These are phyloP conservation scores for Daldinia concentrica DNA, from an alignment of 495 filamentous ascomycete species.

Conservation along the genomic window DNA sequence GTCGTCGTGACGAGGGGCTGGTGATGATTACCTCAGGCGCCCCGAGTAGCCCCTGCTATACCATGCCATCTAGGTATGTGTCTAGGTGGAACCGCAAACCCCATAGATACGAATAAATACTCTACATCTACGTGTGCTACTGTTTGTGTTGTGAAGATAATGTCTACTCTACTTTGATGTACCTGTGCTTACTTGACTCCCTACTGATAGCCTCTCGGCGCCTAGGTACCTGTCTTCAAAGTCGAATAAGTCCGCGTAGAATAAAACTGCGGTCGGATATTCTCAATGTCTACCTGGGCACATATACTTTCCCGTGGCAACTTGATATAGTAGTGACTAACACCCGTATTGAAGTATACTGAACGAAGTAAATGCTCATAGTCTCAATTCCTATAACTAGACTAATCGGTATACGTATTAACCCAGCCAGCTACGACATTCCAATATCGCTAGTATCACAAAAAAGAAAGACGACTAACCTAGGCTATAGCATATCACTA, in stretches of 20 bases:
- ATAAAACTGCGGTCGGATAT: neutral
- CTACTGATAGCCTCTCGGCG: too few relatives aligned
- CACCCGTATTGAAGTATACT: neutral
- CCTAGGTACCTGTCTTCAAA: neutral
- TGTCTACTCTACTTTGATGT: too few relatives aligned
- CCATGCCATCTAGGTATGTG: neutral
- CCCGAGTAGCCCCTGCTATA: neutral
- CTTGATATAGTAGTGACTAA: neutral
- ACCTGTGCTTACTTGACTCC: too few relatives aligned
- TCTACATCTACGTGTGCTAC: neutral
- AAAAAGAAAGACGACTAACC: too few relatives aligned
- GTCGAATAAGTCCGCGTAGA: neutral
- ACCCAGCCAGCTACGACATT: too few relatives aligned
- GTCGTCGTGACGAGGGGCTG: neutral
- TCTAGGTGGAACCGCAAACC: slow-evolving; percentile 1
- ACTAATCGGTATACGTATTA: too few relatives aligned
- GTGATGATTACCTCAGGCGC: neutral
- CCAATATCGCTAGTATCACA: too few relatives aligned
- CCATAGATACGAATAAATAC: slow-evolving; percentile 21
- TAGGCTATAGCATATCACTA: neutral
- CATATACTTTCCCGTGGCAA: neutral
- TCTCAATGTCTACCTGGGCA: neutral
- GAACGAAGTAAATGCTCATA: too few relatives aligned
- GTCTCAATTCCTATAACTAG: too few relatives aligned
- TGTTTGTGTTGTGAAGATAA: too few relatives aligned